Base-by-base conservation (phyloP, 176 grass and related monocot genomes). In the Rhynchospora tenuis region DNA sequence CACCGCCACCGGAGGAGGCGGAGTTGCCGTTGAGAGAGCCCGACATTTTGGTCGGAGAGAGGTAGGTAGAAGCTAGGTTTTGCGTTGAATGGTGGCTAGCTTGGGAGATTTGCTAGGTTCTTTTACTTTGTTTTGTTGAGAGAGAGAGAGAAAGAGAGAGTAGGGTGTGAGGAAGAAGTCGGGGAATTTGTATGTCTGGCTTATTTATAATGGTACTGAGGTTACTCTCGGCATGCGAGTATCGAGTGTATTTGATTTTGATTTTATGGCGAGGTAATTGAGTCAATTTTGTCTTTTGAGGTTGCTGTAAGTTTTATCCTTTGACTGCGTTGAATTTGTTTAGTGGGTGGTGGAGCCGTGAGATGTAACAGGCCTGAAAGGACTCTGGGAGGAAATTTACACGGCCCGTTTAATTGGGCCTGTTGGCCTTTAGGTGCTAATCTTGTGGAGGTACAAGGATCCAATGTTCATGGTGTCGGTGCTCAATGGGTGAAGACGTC, bases 191-290 rank as follows among this genome's bases (percentile, higher is more conserved):
- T 84, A 67, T 44, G 44, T 59, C 60, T 31, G 14, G 63, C 14
- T 58, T 72, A 88, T 88, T 88, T 88, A 88, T 88, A 88, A 63
- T 51, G 43, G 46, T 19, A 28, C 33, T 38, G 33, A 38, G 2
- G 33, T 38, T 38, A 38, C 43, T 71, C 64, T 22, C 19, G 20
- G 27, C 12, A 15, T n/a, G 4, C 22, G 46, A 51, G 51, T 48
- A 7, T 50, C 44, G 71, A 85, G 57, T 51, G 52, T 19, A 79
- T 60, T 59, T 79, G 26, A 81, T 50, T 11, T 13, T 24, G 22
- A 47, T n/a, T 45, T 73, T 47, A 42, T 29, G 26, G 76, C 17
- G 42, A 65, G 38, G 59, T 81, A 48, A 65, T 64, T 81, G 24
- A 79, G 52, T 81, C 33, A 51, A 81, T 47, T 47, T 46, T 60